Evolutionary conservation across 306 rosid genomes (phyloP), one percentile per base, ranked within the genome.

Genomic region (Sicyos baderoa): DNA sequence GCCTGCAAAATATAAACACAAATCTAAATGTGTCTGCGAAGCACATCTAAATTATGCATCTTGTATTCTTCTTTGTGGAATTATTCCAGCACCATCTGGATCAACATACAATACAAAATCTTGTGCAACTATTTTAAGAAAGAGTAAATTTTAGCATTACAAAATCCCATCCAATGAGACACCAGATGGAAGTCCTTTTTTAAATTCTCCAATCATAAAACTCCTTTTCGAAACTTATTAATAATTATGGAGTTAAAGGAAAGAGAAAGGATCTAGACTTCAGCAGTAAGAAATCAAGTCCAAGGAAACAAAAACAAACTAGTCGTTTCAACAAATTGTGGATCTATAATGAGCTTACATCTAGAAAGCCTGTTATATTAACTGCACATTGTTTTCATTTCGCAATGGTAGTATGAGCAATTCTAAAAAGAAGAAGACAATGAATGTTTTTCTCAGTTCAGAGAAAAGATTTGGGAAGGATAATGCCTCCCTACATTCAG

Each of bases 1-100:
- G 97, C 94, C 99, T 93, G 94, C 73, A 79, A 40, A 79, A 55
- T 60, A 77, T 72, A 63, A 75, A 52, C 32, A 57, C n/a, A 54
- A 71, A 44, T 56, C 59, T 49, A 17, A 68, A 19, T 23, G 57
- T 68, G 56, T 16, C 4, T 57, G 45, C 15, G 57, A 32, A 55
- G 73, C 68, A 74, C 37, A 67, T 13, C 47, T 55, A 17, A 13
- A 57, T 57, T 25, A 57, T 4, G 11, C 40, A 29, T 60, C 47
- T 8, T 60, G 21, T 9, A 8, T 60, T 59, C 21, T 60, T 60
- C 23, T 3, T 64, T 4, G 27, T 44, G 54, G 54, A 21, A 64
- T 19, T 21, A 22, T 45, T 42, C 54, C 18, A 11, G 12, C 37
- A 44, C 17, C 70, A 45, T 44, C 19, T 63, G 16, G 52, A 5